Conservation (phyloP, 1,139 yeast genomes). For the Taphrina communis region DNA sequence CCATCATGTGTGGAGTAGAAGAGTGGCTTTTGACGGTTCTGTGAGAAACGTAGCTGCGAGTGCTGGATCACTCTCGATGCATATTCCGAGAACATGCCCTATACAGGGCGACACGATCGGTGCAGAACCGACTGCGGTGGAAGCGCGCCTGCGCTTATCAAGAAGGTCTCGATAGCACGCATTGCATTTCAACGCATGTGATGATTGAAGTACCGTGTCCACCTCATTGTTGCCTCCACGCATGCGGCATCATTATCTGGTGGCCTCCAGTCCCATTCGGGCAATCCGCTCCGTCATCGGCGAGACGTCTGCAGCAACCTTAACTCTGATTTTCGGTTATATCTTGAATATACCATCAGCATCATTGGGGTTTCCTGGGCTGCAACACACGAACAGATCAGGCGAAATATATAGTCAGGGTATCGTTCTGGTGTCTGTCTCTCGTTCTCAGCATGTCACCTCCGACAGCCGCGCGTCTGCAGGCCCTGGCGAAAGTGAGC, state of each 20-base stretch:
- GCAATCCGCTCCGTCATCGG: neutral
- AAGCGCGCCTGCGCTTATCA: neutral
- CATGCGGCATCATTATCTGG: neutral
- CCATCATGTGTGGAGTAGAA: slow-evolving; percentile 33
- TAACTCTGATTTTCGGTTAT: no score
- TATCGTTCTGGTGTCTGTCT: no score
- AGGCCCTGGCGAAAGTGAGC: slow-evolving; percentile 43
- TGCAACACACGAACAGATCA: no score
- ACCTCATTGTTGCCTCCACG: neutral
- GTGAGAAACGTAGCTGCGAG: slow-evolving; percentile 29
- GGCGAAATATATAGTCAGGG: no score
- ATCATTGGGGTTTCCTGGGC: no score
- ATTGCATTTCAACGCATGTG: neutral
- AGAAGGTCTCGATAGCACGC: no score
- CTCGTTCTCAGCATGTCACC: slow-evolving; percentile 17
- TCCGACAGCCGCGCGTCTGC: slow-evolving; percentile 45
- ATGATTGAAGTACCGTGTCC: neutral
- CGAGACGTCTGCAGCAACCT: neutral
- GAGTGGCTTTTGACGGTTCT: slow-evolving; percentile 23
- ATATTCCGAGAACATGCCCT: slow-evolving; percentile 25
- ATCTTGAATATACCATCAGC: no score
- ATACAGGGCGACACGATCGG: neutral
- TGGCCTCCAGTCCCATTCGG: neutral
- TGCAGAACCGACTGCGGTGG: neutral
- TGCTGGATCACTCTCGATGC: slow-evolving; percentile 34